Evolutionary conservation across 305 asterid species (phyloP), one percentile per base, ranked within the genome.

Genomic region (Fraxinus nigra): DNA sequence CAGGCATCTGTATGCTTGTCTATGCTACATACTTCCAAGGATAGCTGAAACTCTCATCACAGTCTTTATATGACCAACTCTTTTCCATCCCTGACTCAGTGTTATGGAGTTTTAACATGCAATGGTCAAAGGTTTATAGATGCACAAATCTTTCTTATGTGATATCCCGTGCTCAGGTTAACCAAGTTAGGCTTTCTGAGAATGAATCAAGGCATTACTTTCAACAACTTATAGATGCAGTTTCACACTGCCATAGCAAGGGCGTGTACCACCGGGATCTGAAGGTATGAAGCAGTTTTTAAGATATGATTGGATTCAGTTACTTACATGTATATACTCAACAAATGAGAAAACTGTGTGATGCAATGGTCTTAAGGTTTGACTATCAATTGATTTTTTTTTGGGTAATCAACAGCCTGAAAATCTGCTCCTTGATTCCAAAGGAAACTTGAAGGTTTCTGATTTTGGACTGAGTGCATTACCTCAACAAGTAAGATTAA

Each of bases 401-500:
- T 46, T 46, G 7, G 59, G 78, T 80, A 61, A 79, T 85, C 43
- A 78, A 76, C 86, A 96, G 99, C 98, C 99, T 82, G 98, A 96
- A 90, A 96, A 96, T 85, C 90, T 96, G 89, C 99, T 96, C 85
- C 94, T 96, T 85, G 98, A 96, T 91, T 87, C 93, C 89, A 74
- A 86, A 82, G 97, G 91, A 80, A 96, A 90, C 87, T 88, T 96
- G 90, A 94, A 94, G 90, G 90, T 96, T 80, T 96, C 97, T 80
- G 99, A 96, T 90, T 96, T 96, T 87, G 99, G 98, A 85, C 89
- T 94, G 80, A 92, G 98, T 85, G 99, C 98, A 43, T 84, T 94
- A 86, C 95, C 97, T 85, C 90, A 90, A 85, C 93, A 91, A 85
- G 99, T 96, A 90, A 89, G 91, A 82, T 77, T 37, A 78, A 13